A percentile compares a stretch with the other conserved stretches of the same genome.
Evolutionary conservation across 202 grass and related monocot genomes (phyloP).

Genomic region (Panicum hallii): DNA sequence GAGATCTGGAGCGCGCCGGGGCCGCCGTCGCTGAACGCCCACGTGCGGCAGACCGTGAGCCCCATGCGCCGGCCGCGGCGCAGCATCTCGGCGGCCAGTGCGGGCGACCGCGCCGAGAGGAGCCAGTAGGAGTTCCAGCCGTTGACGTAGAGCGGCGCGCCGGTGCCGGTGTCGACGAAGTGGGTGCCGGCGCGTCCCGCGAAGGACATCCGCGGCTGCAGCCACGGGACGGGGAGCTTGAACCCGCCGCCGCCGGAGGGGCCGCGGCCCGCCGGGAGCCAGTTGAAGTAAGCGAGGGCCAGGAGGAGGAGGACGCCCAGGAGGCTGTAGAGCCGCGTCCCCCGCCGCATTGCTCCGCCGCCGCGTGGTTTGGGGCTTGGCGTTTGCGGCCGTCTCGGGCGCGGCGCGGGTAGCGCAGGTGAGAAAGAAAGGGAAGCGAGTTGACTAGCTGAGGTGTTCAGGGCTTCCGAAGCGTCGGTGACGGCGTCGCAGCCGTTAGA

Average conservation of each 20-base stretch:
- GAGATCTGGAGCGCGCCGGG: slow-evolving; percentile 84
- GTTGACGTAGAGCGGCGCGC: slow-evolving; percentile 75
- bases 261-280: slow-evolving; percentile 43
- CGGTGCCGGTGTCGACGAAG: slow-evolving; percentile 65
- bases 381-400: neutral
- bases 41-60: slow-evolving; percentile 80
- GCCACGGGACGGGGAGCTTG: slow-evolving; percentile 82
- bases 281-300: slow-evolving; percentile 62
- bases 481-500: neutral
- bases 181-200: slow-evolving; percentile 57
- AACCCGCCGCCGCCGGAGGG: slow-evolving; percentile 29
- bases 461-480: neutral
- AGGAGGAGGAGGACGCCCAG: slow-evolving; percentile 69
- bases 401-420: neutral
- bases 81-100: slow-evolving; percentile 74
- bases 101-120: slow-evolving; percentile 50
- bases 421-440: neutral
- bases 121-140: slow-evolving; percentile 99
- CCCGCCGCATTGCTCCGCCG: slow-evolving; percentile 55
- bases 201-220: slow-evolving; percentile 82
- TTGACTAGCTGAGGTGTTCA: neutral
- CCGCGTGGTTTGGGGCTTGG: neutral
- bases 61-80: slow-evolving; percentile 74
- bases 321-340: slow-evolving; percentile 61
- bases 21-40: slow-evolving; percentile 84